Percentiles rank a stretch among this genome's conserved stretches.
Evolutionary conservation across 2,329 filamentous ascomycete species (phyloP).

Genomic region (Lachnum nothofagi): DNA sequence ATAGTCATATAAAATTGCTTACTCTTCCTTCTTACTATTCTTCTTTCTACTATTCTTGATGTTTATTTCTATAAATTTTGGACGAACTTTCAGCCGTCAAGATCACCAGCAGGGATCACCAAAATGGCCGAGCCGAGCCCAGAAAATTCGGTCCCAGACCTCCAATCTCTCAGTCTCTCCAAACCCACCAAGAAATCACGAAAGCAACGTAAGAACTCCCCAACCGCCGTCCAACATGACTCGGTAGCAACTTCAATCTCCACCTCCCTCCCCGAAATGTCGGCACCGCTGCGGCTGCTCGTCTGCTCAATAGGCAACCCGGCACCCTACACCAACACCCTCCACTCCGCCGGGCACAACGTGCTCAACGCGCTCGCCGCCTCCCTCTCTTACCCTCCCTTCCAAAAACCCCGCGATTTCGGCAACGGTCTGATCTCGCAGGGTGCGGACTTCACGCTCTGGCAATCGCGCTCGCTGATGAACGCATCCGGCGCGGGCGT

Average conservation of each 20-base stretch:
- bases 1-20: not conserved
- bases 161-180: conserved; percentile 5
- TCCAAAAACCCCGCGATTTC: conserved; percentile 41
- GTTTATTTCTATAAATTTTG: not conserved
- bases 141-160: not conserved
- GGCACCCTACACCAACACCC: conserved; percentile 65
- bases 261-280: conserved; percentile 14
- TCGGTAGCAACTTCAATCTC: not conserved
- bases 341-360: conserved; percentile 83
- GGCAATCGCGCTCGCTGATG: conserved; percentile 76
- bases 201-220: conserved; percentile 2
- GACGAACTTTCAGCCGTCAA: conserved; percentile 3
- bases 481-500: conserved; percentile 75
- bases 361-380: conserved; percentile 56
- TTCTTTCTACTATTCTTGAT: not conserved
- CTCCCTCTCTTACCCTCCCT: conserved; percentile 38
- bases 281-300: conserved; percentile 52
- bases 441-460: conserved; percentile 56
- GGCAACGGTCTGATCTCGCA: conserved; percentile 47
- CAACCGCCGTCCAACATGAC: not conserved
- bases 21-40: not conserved
- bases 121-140: conserved; percentile 1
- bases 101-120: conserved; percentile 1
- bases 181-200: conserved; percentile 2
- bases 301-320: conserved; percentile 87